These are phyloP conservation scores for Ophiostoma quercus DNA, from an alignment of 2,329 filamentous ascomycete genomes.

Conservation along the genomic window DNA sequence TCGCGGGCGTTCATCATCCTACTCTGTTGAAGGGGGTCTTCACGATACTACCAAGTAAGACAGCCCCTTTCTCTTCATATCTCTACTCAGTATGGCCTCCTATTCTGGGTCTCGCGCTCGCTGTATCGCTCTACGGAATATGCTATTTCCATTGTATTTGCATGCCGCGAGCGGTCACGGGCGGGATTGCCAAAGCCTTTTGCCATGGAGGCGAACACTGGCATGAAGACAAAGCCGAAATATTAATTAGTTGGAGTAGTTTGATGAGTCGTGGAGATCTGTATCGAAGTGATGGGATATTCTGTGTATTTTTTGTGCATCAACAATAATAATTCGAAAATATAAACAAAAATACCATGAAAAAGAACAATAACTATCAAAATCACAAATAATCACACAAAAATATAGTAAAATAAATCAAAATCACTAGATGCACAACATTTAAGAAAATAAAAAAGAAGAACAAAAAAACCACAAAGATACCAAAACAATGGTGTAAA, in stretches of 20 bases:
- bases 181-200: background rate
- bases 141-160: conserved; percentile 2
- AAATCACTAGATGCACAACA: background rate
- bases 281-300: too few relatives aligned
- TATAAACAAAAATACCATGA: background rate
- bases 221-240: conserved; percentile 7
- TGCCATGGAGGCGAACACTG: background rate
- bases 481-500: background rate
- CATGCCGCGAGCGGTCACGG: background rate
- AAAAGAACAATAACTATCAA: background rate
- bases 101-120: conserved; percentile 14
- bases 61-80: background rate
- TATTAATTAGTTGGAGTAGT: background rate
- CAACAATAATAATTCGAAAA: background rate
- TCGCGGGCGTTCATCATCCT: background rate
- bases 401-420: background rate
- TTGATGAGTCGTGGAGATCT: background rate
- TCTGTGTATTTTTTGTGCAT: background rate
- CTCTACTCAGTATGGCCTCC: background rate
- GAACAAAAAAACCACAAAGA: background rate
- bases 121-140: conserved; percentile 10
- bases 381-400: background rate
- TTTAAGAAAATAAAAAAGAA: background rate
- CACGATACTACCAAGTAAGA: background rate
- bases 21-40: background rate